These are phyloP conservation scores for Allium sativum DNA, from an alignment of 106 monocot genomes.

Conservation along the genomic window DNA sequence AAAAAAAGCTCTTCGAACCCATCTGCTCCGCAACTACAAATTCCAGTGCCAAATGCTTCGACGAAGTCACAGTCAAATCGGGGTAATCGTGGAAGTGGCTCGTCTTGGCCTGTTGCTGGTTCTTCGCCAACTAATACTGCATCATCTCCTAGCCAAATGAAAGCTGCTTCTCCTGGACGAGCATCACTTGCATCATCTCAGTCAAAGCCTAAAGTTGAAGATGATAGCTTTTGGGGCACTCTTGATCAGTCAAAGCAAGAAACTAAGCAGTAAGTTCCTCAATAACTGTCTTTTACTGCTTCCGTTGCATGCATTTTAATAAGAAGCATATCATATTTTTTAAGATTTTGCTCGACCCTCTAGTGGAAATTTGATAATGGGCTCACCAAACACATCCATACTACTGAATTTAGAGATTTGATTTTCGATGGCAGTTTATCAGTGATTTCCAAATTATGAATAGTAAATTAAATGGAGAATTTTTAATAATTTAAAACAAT, in stretches of 20 bases:
- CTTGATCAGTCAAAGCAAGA: slow-evolving; percentile 44
- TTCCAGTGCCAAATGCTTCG: slow-evolving; percentile 22
- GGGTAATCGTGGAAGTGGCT: slow-evolving; percentile 29
- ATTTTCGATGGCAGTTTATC: too few species aligned
- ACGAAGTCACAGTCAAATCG: slow-evolving; percentile 25
- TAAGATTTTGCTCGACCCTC: too few species aligned
- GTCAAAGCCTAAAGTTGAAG: slow-evolving; percentile 52
- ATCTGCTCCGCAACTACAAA: slow-evolving; percentile 23
- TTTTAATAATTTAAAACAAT: too few species aligned
- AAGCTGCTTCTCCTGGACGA: slow-evolving; percentile 13
- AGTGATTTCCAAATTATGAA: too few species aligned
- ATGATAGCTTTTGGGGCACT: slow-evolving; percentile 97
- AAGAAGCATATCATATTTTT: too few species aligned
- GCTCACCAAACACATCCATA: too few species aligned
- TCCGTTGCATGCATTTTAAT: too few species aligned
- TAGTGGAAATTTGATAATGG: too few species aligned
- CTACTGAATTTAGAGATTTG: too few species aligned
- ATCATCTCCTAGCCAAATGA: slow-evolving; percentile 22
- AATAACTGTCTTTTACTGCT: too few species aligned
- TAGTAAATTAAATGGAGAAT: too few species aligned
- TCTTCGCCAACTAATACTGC: slow-evolving; percentile 67
- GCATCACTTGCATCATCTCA: slow-evolving; percentile 19
- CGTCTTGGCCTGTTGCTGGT: slow-evolving; percentile 40
- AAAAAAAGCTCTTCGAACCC: slow-evolving; percentile 25
- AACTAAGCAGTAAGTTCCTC: slow-evolving; percentile 42